These are phyloP conservation scores for Trebouxiophyceae sp. DNA, from an alignment of 163 green algal genomes.

Conservation along the genomic window DNA sequence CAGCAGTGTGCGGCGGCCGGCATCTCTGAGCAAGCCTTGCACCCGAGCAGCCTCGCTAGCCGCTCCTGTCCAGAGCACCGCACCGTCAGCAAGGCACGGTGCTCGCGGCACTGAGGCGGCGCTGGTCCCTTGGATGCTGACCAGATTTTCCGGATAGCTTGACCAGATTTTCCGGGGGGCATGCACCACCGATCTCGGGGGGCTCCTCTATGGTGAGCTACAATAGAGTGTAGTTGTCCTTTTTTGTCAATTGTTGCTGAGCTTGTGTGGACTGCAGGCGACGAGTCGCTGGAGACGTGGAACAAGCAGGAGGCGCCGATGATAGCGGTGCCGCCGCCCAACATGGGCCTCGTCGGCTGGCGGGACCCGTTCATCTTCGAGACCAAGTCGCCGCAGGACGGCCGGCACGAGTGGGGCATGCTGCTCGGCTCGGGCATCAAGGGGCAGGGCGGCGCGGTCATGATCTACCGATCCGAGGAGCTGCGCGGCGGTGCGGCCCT, in stretches of 20 bases:
- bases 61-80: too few species aligned
- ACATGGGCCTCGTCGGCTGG: conserved; percentile 58
- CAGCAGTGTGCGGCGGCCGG: too few species aligned
- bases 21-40: too few species aligned
- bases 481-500: conserved; percentile 29
- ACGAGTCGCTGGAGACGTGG: conserved; percentile 1
- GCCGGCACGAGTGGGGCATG: conserved; percentile 44
- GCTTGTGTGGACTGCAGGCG: conserved; percentile 3
- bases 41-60: too few species aligned
- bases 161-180: too few species aligned
- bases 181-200: too few species aligned
- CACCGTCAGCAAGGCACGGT: too few species aligned
- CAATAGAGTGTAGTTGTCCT: too few species aligned
- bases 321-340: conserved; percentile 38
- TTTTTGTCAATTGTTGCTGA: neutral
- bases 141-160: too few species aligned
- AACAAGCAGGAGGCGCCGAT: conserved; percentile 10
- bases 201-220: too few species aligned
- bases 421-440: conserved; percentile 75
- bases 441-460: conserved; percentile 55
- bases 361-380: conserved; percentile 67
- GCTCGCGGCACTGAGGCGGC: too few species aligned
- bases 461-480: conserved; percentile 61
- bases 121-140: too few species aligned
- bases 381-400: conserved; percentile 11